A percentile compares a stretch with the other conserved stretches of the same genome.
These are phyloP conservation scores for Cladophialophora chaetospira DNA, from an alignment of 2,329 filamentous ascomycete species.

Conservation along the genomic window DNA sequence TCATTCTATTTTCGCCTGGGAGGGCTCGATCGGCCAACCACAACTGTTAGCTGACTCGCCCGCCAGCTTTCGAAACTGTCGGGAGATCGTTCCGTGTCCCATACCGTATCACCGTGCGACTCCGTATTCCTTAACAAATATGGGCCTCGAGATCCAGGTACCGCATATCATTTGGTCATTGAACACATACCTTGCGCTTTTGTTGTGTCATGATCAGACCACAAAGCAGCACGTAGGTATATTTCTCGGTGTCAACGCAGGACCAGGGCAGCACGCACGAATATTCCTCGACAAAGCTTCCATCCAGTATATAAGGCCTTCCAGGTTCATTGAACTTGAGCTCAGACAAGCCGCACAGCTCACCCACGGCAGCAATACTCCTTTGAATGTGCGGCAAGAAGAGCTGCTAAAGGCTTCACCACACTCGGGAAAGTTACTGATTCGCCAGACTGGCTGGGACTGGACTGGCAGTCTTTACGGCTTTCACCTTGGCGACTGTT, in stretches of 20 bases:
- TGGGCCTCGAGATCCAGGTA: background rate
- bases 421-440: background rate
- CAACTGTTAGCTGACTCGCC: background rate
- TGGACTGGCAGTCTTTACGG: background rate
- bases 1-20: slow-evolving; percentile 31
- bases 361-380: background rate
- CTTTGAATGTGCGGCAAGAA: background rate
- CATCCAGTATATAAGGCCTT: background rate
- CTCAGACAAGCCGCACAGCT: background rate
- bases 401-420: background rate
- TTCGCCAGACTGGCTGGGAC: background rate
- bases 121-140: background rate
- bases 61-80: background rate
- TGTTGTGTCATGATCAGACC: background rate
- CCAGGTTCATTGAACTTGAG: background rate
- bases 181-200: background rate
- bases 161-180: slow-evolving; percentile 4
- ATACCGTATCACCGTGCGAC: background rate
- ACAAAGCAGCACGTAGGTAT: background rate
- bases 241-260: background rate
- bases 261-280: background rate
- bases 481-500: slow-evolving; percentile 1
- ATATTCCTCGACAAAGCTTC: background rate
- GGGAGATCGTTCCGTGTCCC: background rate
- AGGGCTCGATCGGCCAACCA: background rate